These are phyloP conservation scores for Rutstroemia sp. DNA, from an alignment of 2,329 filamentous ascomycete genomes.

Conservation along the genomic window DNA sequence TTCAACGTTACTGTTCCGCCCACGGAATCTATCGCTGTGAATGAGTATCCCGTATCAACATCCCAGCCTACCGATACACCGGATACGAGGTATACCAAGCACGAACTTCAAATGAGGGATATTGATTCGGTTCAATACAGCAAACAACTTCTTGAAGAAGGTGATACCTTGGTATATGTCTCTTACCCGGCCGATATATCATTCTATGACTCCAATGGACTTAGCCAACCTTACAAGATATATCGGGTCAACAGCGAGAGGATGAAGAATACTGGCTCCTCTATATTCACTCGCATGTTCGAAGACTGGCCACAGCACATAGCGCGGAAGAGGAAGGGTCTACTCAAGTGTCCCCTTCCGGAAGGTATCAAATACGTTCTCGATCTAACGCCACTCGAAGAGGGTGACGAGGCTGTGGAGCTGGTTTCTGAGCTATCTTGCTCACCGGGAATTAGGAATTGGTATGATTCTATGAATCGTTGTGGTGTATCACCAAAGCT, in stretches of 20 bases:
- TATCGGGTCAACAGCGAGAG: conserved; percentile 40
- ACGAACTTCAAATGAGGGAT: conserved; percentile 12
- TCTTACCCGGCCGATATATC: conserved; percentile 27
- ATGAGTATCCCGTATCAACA: neutral
- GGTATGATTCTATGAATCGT: conserved; percentile 38
- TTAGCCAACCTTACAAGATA: conserved; percentile 27
- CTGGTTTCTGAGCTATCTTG: conserved; percentile 52
- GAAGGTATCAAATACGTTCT: conserved; percentile 49
- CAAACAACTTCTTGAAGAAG: conserved; percentile 21
- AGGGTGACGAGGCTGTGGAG: conserved; percentile 56
- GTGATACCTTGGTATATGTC: conserved; percentile 40
- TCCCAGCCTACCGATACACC: neutral
- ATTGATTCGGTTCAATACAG: conserved; percentile 13
- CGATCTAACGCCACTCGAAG: conserved; percentile 53
- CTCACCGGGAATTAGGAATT: conserved; percentile 46
- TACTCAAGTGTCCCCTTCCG: conserved; percentile 22
- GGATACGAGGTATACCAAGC: neutral
- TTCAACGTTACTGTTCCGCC: neutral
- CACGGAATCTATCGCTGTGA: neutral
- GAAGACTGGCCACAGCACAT: conserved; percentile 36
- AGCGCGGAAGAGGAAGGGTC: conserved; percentile 31
- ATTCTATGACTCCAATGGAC: conserved; percentile 20
- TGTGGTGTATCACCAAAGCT: conserved; percentile 33
- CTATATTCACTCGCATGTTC: conserved; percentile 40
- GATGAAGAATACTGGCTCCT: conserved; percentile 39